A percentile compares a stretch with the other conserved stretches of the same genome.
Evolutionary conservation across 495 filamentous ascomycete genomes (phyloP).

Genomic region (Aspergillus carlsbadensis): DNA sequence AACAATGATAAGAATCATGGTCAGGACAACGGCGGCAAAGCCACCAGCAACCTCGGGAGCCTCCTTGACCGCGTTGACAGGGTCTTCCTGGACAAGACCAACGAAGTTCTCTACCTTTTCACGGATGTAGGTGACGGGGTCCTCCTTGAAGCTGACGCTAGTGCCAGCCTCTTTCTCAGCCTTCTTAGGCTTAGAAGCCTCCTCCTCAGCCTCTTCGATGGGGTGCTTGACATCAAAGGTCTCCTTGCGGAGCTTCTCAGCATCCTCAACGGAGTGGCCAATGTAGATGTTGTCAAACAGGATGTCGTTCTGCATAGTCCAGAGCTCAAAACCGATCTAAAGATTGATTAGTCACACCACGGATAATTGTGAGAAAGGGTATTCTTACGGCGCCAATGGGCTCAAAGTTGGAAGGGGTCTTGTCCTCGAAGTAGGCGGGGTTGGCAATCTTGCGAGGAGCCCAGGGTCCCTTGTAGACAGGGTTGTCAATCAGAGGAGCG

Average conservation of each 20-base stretch:
- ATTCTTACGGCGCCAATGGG: constrained; percentile 90
- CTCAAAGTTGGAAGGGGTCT: constrained; percentile 93
- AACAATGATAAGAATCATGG: constrained; percentile 66
- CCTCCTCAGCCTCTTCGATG: constrained; percentile 80
- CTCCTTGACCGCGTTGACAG: constrained; percentile 84
- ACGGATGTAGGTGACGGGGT: constrained; percentile 83
- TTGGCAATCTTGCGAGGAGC: constrained; percentile 94
- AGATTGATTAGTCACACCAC: constrained; percentile 12
- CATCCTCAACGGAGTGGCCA: constrained; percentile 94
- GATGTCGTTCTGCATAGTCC: constrained; percentile 99
- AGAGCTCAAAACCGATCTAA: constrained; percentile 96
- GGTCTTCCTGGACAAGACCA: constrained; percentile 81
- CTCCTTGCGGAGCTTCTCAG: constrained; percentile 84
- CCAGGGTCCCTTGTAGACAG: constrained; percentile 97
- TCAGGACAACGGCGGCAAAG: constrained; percentile 64
- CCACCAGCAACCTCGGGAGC: constrained; percentile 88
- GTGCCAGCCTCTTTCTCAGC: constrained; percentile 63
- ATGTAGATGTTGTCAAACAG: constrained; percentile 99
- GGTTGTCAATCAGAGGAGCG: constrained; percentile 94
- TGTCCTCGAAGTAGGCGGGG: constrained; percentile 97
- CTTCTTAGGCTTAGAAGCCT: constrained; percentile 76
- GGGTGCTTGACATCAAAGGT: constrained; percentile 91
- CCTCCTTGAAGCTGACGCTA: constrained; percentile 87
- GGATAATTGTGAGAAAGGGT: neutral
- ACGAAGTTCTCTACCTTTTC: constrained; percentile 91